These are phyloP conservation scores for Salix caprea DNA, from an alignment of 345 rosid genomes.

Conservation along the genomic window DNA sequence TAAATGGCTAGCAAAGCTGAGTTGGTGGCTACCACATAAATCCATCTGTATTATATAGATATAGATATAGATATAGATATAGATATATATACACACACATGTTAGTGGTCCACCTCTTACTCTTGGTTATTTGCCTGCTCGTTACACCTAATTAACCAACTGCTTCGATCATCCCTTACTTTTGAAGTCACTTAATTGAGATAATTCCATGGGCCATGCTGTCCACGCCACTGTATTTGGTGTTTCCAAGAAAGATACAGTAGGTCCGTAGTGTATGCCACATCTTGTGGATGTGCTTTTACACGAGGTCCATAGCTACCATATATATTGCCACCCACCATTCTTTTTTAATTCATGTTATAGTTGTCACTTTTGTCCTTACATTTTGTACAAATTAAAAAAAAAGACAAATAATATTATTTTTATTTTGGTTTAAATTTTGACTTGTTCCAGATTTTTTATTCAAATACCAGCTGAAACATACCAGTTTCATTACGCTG, in stretches of 20 bases:
- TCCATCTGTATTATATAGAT: conserved; percentile 27
- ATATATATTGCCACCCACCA: not conserved
- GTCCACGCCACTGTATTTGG: conserved; percentile 9
- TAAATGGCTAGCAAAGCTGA: conserved; percentile 46
- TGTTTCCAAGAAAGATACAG: conserved; percentile 36
- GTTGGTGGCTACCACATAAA: conserved; percentile 45
- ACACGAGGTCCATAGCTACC: not conserved
- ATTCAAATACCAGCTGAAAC: rapidly evolving
- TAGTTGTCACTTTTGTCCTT: too few relatives aligned
- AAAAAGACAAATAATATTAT: too few relatives aligned
- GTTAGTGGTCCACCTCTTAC: not conserved
- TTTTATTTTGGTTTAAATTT: too few relatives aligned
- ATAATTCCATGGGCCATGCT: conserved; percentile 13
- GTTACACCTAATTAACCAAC: conserved; percentile 60
- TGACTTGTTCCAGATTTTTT: rapidly evolving
- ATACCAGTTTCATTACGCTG: rapidly evolving
- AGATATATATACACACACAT: too few relatives aligned
- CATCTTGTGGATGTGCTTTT: not conserved
- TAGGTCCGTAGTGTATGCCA: conserved; percentile 1
- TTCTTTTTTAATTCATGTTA: too few relatives aligned
- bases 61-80: not conserved
- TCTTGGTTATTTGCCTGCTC: conserved; percentile 25
- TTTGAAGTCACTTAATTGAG: conserved; percentile 45
- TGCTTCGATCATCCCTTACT: conserved; percentile 40
- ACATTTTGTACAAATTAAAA: too few relatives aligned